Percentiles rank a stretch among this genome's conserved stretches.
Evolutionary conservation across 257 asterid species (phyloP).

Genomic region (Nicotiana tabacum): DNA sequence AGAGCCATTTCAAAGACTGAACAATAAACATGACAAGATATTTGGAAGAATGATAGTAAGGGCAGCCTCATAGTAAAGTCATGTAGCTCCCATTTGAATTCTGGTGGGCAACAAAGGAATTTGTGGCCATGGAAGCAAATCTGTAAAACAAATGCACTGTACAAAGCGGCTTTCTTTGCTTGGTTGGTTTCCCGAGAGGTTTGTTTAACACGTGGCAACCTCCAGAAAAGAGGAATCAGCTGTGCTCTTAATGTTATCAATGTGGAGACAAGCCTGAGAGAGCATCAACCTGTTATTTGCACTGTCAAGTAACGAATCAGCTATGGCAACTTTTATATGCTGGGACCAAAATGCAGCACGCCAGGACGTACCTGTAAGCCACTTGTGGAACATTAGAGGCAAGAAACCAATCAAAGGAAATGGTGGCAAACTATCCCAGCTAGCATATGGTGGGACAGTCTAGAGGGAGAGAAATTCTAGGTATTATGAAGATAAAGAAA

Average conservation of each 20-base stretch:
- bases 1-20: not conserved
- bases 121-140: not conserved
- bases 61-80: not conserved
- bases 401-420: not conserved
- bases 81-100: not conserved
- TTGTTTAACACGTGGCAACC: not conserved
- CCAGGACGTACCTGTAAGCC: too few relatives aligned
- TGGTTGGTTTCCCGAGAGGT: not conserved
- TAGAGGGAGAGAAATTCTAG: not conserved
- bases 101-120: not conserved
- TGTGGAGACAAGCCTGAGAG: too few relatives aligned
- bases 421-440: not conserved
- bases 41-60: not conserved
- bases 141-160: not conserved
- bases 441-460: not conserved
- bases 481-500: not conserved
- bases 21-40: not conserved
- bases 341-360: not conserved
- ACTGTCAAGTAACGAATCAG: too few relatives aligned
- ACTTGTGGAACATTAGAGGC: too few relatives aligned
- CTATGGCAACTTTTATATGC: not conserved
- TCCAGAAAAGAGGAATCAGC: too few relatives aligned
- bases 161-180: not conserved
- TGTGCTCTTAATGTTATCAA: too few relatives aligned
- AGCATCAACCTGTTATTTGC: too few relatives aligned